Base-by-base conservation (phyloP, 169 alveolate species). In the Plasmodium gaboni region DNA sequence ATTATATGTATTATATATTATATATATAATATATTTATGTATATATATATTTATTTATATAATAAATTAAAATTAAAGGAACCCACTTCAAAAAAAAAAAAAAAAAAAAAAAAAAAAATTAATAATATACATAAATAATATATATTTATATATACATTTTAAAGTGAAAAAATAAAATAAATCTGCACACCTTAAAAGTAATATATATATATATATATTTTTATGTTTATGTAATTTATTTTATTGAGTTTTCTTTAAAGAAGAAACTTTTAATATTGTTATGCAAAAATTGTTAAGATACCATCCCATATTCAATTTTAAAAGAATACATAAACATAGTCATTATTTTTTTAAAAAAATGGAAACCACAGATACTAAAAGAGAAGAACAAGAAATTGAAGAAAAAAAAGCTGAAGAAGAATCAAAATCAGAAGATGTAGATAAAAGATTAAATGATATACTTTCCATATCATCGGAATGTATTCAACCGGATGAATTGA, bases 391-490 rank as follows among this genome's bases (percentile, higher is more conserved):
- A 26, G 68, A 78, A 55, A 17, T 12, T 44, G 59, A 64, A 26
- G 64, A 19, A 19, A 83, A 71, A 61, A 61, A 61, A n/a, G 26
- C 91, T 65, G 59, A 42, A 48, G 87, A 91, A 24, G 44, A 83
- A 19, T 13, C 46, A 59, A 38, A 74, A 6, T 38, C 53, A 9
- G 78, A 78, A 78, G 59, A 64, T 10, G 73, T 94, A 17, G 95
- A 88, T 10, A 96, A 94, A 74, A 68, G 93, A 24, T 60, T 67
- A 48, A 51, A 87, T 24, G 89, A 78, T 15, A 93, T 96, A 7
- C 80, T 95, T 24, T 92, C 96, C n/a, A 91, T 96, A 28, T 96
- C 95, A 3, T 92, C 85, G 8, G 98, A 96, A 53, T 96, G 98
- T 73, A 91, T 96, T 38, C 94, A 94, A 67, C 92, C 91, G 12